Evolutionary conservation across 768 basidiomycete genomes (phyloP), one percentile per base, ranked within the genome.

Genomic region (Auricularia cornea): DNA sequence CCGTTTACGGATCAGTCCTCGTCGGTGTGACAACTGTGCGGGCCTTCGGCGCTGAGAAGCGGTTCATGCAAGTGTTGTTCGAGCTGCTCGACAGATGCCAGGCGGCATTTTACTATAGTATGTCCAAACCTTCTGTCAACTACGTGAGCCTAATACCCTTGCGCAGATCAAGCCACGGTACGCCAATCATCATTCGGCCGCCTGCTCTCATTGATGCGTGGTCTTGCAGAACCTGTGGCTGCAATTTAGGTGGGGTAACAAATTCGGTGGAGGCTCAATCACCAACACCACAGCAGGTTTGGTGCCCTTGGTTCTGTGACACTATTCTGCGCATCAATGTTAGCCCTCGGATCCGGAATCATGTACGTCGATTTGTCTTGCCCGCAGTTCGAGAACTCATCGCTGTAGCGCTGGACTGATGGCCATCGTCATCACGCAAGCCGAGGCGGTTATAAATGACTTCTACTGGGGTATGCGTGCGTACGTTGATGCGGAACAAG

Each of bases 311-410:
- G 76, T 12, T 74, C 71, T 23, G 26, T 73, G 20, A 63, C 72
- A 5, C 71, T 75, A 14, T 72, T 73, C 62, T 56, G 72, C 35
- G 75, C 74, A 3, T 72, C 74, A 10, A 56, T 75, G 11, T 67
- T 76, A 59, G 69, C 72, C 2, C 66, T 77, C 23, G 67, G 66
- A 4, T 59, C 29, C 30, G 54, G 54, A 20, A 26, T 57, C 4
- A 12, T 10, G 44, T 48, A 23, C 1, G 16, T n/a, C n/a, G n/a
- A n/a, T n/a, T n/a, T n/a, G n/a, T n/a, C 38, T 18, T 40, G 18
- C 8, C 8, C 38, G 8, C 38, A 8, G 8, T 48, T 23, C 44
- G 6, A 18, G 6, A 6, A 20, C 44, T 26, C 23, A 48, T 41
- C 3, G 62, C 1, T 65, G 67, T 1, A 61, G 61, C 3, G 67